Percentiles rank a stretch among this genome's conserved stretches.
phyloP scores from a whole-genome alignment of 148 eudicot genomes.

The Heliamphora exappendiculata region DNA sequence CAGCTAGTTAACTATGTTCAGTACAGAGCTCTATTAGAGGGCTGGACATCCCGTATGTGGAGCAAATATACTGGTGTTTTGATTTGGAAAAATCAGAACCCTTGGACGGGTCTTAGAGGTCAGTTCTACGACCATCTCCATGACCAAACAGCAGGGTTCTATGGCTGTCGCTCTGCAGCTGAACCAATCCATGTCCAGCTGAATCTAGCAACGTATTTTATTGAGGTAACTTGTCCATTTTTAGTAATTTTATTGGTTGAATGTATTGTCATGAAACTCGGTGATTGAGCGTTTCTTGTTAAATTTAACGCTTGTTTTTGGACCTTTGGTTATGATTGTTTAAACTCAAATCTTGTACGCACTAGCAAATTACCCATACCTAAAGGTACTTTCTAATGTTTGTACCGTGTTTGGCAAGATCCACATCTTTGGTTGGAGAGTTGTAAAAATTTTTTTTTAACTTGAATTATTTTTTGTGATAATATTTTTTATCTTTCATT shows the following conservation, averaged over 20 bases:
- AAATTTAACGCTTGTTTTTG: background rate
- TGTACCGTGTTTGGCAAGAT: no score
- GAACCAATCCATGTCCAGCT: conserved; percentile 98
- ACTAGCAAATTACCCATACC: no score
- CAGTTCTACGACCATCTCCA: conserved; percentile 98
- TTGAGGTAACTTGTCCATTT: conserved; percentile 55
- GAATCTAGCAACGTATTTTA: conserved; percentile 63
- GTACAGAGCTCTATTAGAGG: conserved; percentile 90
- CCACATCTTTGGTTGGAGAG: no score
- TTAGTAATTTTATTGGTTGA: background rate
- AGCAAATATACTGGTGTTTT: conserved; percentile 87
- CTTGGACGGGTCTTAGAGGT: conserved; percentile 98
- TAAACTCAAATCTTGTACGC: background rate
- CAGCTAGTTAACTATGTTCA: conserved; percentile 90
- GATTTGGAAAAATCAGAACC: conserved; percentile 97
- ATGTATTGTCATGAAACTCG: background rate
- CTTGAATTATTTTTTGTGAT: no score
- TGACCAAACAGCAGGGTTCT: conserved; percentile 94
- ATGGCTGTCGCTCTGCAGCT: conserved; percentile 93
- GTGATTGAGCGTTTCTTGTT: conserved; percentile 2
- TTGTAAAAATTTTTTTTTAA: no score
- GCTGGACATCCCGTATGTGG: conserved; percentile 98
- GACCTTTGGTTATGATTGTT: background rate
- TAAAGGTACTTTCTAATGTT: no score
- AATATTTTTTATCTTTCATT: no score